Base-by-base conservation (phyloP, 805 yeast species). In the Helenozyma baotianmanensis region DNA sequence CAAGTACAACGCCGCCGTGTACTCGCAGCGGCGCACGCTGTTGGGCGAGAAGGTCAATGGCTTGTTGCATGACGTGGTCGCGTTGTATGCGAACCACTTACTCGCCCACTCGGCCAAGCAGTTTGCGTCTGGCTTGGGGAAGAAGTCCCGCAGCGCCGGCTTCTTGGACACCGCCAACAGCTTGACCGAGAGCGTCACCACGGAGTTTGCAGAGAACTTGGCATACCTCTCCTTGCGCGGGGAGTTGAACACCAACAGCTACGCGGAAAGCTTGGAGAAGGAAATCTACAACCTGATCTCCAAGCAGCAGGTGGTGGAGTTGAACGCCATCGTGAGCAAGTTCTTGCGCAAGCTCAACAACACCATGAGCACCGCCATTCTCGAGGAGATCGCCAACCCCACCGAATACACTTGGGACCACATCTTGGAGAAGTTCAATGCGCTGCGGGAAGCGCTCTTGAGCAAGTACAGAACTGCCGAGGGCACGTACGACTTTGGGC, bases 1-100 rank as follows among this genome's bases (percentile, higher is more conserved):
- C 1, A 76, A 88, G 35, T 92, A 92, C 53, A 70, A 76, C 32
- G 56, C 64, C 23, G 38, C 70, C 2, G 94, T 89, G 2, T 92
- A 83, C 54, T 51, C 65, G 25, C 81, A 78, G 33, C 82, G 82
- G 52, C 71, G 82, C 36, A 46, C 40, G 1, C 66, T 62, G 10
- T 65, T 92, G 32, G 38, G 49, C 3, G 56, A 56, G 8, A 72
- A 71, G 35, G 60, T 88, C 27, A 74, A 76, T 43, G 43, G 51
- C 1, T 65, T 63, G 37, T 50, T 56, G 33, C 36, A 53, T 23
- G 67, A 65, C 14, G 51, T 80, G 6, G 70, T 74, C 40, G 60
- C 51, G 11, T 17, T 38, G 8, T 50, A 53, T 23, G 48, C 51
- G 25, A 54, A 58, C 36, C 39, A 35, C 27, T 33, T 43, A 33